Evolutionary conservation across 306 rosid genomes (phyloP), one percentile per base, ranked within the genome.

Genomic region (Trifolium dubium): DNA sequence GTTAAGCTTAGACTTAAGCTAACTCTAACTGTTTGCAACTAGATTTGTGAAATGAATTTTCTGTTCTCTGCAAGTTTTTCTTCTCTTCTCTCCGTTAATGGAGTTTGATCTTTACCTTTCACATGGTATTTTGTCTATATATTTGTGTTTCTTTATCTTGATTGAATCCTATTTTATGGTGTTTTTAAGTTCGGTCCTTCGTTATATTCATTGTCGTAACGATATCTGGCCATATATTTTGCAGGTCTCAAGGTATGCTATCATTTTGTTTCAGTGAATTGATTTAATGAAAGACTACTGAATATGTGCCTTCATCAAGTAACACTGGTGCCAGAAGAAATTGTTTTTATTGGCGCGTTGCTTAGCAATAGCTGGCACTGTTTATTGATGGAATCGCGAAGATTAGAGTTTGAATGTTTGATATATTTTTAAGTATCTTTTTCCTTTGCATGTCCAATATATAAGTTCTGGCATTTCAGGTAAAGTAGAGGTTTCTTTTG

Each of bases 191-290:
- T 37, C 10, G 56, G 50, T 73, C 72, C 55, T 56, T 65, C 30
- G 11, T 69, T 19, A 64, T 77, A 69, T 62, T 54, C 39, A 15
- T 64, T 61, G 56, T 78, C 64, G 31, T 75, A 62, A 80, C 50
- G 79, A 64, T 60, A 51, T 68, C 35, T 64, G n/a, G 32, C 76
- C 73, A 14, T 74, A 55, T 73, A 14, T 88, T 77, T 85, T 89
- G 94, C 98, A 93, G 97, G 86, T 88, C 92, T 73, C 98, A 86
- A 91, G 98, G 98, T 93, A 91, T 73, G 88, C 82, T 59, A 79
- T 76, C 74, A 75, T 81, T 74, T 70, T 73, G 73, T 82, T 82
- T 80, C 73, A 43, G 67, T 70, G 67, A 73, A 82, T 83, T 53
- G 70, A 79, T 69, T 15, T 75, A 59, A 13, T 12, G 46, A 34